Evolutionary conservation across 2,329 filamentous ascomycete species (phyloP).

Genomic region (Calonectria pteridis): DNA sequence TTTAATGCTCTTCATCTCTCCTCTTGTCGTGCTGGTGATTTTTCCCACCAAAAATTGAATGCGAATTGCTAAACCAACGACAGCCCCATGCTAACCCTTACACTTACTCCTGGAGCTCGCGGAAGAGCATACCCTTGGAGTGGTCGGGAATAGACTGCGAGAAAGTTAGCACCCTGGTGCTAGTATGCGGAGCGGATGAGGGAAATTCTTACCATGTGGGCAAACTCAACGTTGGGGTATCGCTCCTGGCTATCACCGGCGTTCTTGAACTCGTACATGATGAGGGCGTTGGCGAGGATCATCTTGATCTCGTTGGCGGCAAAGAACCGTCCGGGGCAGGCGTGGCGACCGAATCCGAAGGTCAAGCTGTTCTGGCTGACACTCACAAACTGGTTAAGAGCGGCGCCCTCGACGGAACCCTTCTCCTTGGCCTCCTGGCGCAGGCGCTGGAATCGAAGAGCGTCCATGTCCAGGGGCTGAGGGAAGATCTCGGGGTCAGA

Average conservation of each 20-base stretch:
- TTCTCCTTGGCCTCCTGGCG: slow-evolving; percentile 42
- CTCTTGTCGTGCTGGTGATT: too few relatives aligned
- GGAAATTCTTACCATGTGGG: slow-evolving; percentile 8
- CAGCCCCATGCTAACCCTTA: neutral
- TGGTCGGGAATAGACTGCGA: slow-evolving; percentile 15
- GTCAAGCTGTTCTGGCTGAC: slow-evolving; percentile 52
- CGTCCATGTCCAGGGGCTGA: slow-evolving; percentile 55
- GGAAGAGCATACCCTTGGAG: neutral
- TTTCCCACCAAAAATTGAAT: neutral
- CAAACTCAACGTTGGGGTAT: slow-evolving; percentile 16
- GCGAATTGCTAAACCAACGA: neutral
- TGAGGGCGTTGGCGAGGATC: slow-evolving; percentile 55
- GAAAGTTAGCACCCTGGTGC: neutral
- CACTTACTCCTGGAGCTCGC: neutral
- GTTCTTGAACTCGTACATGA: slow-evolving; percentile 52
- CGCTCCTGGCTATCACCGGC: neutral
- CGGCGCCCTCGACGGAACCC: slow-evolving; percentile 32
- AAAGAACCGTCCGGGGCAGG: slow-evolving; percentile 60
- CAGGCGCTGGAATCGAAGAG: slow-evolving; percentile 58
- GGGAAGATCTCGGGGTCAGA: slow-evolving; percentile 51
- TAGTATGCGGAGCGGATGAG: neutral
- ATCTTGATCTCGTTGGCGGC: slow-evolving; percentile 60
- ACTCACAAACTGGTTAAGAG: slow-evolving; percentile 56
- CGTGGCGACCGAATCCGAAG: slow-evolving; percentile 55
- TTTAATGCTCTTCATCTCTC: neutral